Evolutionary conservation across 257 asterid species (phyloP).

Genomic region (Linaria vulgaris): DNA sequence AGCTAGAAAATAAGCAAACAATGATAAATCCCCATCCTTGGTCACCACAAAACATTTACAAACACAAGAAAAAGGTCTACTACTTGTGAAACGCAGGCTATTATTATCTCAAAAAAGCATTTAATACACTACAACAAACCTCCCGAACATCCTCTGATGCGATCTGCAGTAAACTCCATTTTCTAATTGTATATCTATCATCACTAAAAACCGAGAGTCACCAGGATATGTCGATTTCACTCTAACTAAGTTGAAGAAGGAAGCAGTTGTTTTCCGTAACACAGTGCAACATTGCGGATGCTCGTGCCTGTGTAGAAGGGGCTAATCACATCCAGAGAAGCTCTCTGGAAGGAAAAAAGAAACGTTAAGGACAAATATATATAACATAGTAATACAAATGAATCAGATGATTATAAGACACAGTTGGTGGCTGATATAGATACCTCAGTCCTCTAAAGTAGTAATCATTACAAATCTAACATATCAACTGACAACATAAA

Average conservation of each 20-base stretch:
- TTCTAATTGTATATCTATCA: constrained; percentile 54
- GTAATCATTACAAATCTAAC: too few relatives aligned
- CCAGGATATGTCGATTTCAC: constrained; percentile 30
- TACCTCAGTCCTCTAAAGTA: constrained; percentile 68
- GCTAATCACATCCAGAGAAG: constrained; percentile 3
- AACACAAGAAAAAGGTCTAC: too few relatives aligned
- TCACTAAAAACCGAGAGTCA: constrained; percentile 40
- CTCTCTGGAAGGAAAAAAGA: constrained; percentile 1
- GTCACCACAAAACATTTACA: too few relatives aligned
- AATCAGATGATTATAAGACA: background rate
- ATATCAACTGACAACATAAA: too few relatives aligned
- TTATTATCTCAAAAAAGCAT: too few relatives aligned
- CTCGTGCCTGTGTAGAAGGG: constrained; percentile 26
- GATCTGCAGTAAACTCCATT: constrained; percentile 56
- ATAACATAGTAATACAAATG: too few relatives aligned
- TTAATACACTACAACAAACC: constrained; percentile 26
- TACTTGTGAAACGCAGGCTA: too few relatives aligned
- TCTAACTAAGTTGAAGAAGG: constrained; percentile 43
- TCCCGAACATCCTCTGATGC: constrained; percentile 53
- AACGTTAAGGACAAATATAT: background rate
- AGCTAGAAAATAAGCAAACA: too few relatives aligned
- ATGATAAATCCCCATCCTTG: too few relatives aligned
- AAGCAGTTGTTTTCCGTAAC: constrained; percentile 37
- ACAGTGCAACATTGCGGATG: constrained; percentile 51
- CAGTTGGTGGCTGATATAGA: background rate